Evolutionary conservation across 352 stramenopile genomes (phyloP).

Genomic region (Pythium volutum): DNA sequence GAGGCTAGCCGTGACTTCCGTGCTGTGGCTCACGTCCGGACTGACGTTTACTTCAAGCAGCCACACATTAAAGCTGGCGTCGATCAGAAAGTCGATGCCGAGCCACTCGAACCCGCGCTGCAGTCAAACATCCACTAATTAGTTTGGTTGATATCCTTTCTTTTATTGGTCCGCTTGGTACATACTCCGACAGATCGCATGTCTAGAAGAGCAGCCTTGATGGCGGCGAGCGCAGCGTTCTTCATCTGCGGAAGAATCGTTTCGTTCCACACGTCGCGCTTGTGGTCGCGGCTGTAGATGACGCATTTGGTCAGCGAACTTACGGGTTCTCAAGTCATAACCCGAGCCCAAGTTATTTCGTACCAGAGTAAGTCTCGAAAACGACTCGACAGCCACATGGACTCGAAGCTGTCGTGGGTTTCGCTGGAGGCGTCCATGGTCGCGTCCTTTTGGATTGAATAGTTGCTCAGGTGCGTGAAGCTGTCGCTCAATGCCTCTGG

Average conservation of each 20-base stretch:
- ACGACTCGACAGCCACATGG: conserved; percentile 61
- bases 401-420: conserved; percentile 15
- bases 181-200: conserved; percentile 53
- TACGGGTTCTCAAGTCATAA: no score
- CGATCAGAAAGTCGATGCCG: conserved; percentile 80
- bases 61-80: conserved; percentile 52
- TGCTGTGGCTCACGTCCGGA: conserved; percentile 84
- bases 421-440: background rate
- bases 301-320: background rate
- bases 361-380: conserved; percentile 43
- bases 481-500: conserved; percentile 35
- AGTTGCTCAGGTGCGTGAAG: conserved; percentile 82
- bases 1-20: conserved; percentile 43
- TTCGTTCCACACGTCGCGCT: conserved; percentile 46
- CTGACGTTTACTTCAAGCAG: conserved; percentile 88
- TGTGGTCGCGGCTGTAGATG: conserved; percentile 28
- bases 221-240: conserved; percentile 30
- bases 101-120: conserved; percentile 85
- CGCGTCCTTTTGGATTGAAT: conserved; percentile 77
- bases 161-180: background rate
- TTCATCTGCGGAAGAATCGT: conserved; percentile 60
- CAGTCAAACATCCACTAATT: background rate
- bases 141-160: background rate
- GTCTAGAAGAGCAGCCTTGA: conserved; percentile 41
- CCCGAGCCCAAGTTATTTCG: background rate